phyloP scores from a whole-genome alignment of 192 early-diverging fungal genomes.

The Backusella parvicylindrica region DNA sequence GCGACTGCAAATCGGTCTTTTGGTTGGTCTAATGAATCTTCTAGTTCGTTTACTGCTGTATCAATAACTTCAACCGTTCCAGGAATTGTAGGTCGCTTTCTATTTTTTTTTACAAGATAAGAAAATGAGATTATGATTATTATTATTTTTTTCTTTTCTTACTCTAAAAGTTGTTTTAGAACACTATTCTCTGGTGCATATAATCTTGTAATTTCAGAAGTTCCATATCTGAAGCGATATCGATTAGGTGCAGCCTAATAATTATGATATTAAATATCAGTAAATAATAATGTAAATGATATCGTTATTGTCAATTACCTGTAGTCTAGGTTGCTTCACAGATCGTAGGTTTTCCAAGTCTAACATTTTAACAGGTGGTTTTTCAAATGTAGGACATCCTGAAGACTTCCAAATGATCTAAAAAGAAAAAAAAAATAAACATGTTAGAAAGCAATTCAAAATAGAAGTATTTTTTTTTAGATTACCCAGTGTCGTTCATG shows the following conservation, averaged over 20 bases:
- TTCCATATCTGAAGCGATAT: slow-evolving; percentile 27
- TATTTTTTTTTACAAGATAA: neutral
- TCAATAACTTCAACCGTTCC: slow-evolving; percentile 7
- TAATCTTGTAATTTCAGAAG: slow-evolving; percentile 18
- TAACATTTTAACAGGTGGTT: slow-evolving; percentile 34
- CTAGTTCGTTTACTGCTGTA: slow-evolving; percentile 1
- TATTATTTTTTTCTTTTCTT: neutral
- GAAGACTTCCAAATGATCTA: slow-evolving; percentile 79
- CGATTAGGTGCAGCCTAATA: neutral
- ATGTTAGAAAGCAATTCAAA: too few species aligned
- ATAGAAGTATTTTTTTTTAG: too few species aligned
- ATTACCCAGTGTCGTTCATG: slow-evolving; percentile 76
- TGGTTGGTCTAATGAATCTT: slow-evolving; percentile 5
- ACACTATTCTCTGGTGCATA: neutral
- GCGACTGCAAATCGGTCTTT: slow-evolving; percentile 17
- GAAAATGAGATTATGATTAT: neutral
- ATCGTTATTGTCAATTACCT: neutral
- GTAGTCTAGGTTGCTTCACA: slow-evolving; percentile 8
- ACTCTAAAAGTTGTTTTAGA: slow-evolving; percentile 19
- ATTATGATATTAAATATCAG: too few species aligned
- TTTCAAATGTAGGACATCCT: slow-evolving; percentile 73
- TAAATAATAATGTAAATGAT: neutral
- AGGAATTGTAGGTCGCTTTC: slow-evolving; percentile 13
- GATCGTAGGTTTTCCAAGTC: slow-evolving; percentile 30
- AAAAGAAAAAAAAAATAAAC: neutral